phyloP scores from a whole-genome alignment of 371 early-diverging fungal species.

The Phascolomyces articulosus region DNA sequence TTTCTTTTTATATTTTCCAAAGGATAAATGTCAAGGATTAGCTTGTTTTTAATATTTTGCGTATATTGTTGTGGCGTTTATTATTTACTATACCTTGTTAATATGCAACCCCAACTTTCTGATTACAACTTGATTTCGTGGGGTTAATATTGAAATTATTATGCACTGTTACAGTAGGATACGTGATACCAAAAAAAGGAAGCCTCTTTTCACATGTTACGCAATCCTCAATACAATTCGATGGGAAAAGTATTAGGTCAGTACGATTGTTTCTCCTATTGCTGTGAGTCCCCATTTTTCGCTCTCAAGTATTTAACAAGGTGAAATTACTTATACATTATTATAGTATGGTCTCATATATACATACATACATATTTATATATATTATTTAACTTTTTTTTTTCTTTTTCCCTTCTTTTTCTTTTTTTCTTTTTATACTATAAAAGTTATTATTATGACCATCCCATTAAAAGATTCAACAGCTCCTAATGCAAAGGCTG shows the following conservation, averaged over 20 bases:
- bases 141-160: too few relatives aligned
- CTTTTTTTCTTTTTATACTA: neutral
- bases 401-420: neutral
- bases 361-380: neutral
- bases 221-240: neutral
- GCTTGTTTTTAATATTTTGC: too few relatives aligned
- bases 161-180: neutral
- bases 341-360: too few relatives aligned
- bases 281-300: neutral
- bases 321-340: too few relatives aligned
- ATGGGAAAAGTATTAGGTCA: constrained; percentile 7
- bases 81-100: too few relatives aligned
- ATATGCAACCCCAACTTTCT: too few relatives aligned
- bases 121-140: too few relatives aligned
- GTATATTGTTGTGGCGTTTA: too few relatives aligned
- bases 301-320: too few relatives aligned
- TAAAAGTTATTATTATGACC: constrained; percentile 10
- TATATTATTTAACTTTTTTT: neutral
- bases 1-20: too few relatives aligned
- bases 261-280: neutral
- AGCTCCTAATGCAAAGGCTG: constrained; percentile 34
- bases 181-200: neutral
- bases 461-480: constrained; percentile 27
- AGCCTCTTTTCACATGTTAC: neutral
- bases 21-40: too few relatives aligned